Evolutionary conservation across 2,329 filamentous ascomycete genomes (phyloP).

Genomic region (Chrysoporthe puriensis): DNA sequence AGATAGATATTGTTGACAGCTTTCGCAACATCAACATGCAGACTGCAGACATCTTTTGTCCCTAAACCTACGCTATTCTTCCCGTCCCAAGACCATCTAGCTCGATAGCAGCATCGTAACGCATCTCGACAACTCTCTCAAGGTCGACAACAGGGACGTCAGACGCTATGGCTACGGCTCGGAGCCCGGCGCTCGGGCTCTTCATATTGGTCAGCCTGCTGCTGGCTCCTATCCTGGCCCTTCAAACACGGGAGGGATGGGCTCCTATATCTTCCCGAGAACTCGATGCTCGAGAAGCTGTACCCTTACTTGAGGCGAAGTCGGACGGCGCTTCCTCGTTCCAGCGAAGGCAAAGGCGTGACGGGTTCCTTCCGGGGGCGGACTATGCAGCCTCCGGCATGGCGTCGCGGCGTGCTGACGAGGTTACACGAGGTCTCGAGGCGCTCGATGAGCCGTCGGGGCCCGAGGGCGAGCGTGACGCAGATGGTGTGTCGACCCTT

Average conservation of each 20-base stretch:
- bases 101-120: not conserved
- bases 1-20: not conserved
- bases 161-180: not conserved
- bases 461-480: no score
- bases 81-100: not conserved
- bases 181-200: not conserved
- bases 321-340: not conserved
- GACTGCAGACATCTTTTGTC: not conserved
- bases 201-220: conserved; percentile 13
- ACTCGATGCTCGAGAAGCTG: not conserved
- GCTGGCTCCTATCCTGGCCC: conserved; percentile 12
- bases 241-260: not conserved
- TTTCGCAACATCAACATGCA: not conserved
- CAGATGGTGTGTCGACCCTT: not conserved
- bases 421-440: not conserved
- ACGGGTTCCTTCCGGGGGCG: not conserved
- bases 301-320: not conserved
- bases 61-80: not conserved
- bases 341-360: not conserved
- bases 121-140: not conserved
- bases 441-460: not conserved
- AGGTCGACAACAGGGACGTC: not conserved
- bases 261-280: not conserved
- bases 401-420: not conserved
- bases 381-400: not conserved